Evolutionary conservation across 805 yeast species (phyloP).

Genomic region (Metschnikowia kunwiensis): DNA sequence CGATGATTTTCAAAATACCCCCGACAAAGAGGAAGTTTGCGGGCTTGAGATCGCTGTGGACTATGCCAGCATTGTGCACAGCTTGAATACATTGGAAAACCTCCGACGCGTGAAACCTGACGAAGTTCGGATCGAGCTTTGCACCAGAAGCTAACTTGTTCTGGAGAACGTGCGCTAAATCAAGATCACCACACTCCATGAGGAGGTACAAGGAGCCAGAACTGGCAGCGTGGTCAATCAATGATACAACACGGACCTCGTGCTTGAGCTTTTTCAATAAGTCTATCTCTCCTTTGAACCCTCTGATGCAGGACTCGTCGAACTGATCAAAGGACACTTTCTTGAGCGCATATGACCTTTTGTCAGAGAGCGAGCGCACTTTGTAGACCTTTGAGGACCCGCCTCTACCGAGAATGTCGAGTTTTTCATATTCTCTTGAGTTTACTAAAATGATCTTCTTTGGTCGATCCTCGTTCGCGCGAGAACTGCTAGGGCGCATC

Average conservation of each 20-base stretch:
- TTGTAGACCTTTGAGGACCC: constrained; percentile 91
- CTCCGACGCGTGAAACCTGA: constrained; percentile 75
- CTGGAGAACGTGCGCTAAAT: constrained; percentile 75
- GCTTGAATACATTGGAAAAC: constrained; percentile 77
- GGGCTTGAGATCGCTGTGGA: constrained; percentile 74
- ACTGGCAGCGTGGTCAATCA: constrained; percentile 69
- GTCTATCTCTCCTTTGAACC: constrained; percentile 89
- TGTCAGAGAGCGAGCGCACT: constrained; percentile 52
- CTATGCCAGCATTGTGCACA: constrained; percentile 84
- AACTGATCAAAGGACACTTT: constrained; percentile 77
- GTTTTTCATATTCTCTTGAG: constrained; percentile 61
- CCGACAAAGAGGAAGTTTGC: constrained; percentile 72
- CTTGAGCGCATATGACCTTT: constrained; percentile 72
- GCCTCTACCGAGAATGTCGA: constrained; percentile 83
- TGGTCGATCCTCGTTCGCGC: constrained; percentile 19
- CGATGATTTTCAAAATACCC: constrained; percentile 84
- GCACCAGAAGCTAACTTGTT: constrained; percentile 45
- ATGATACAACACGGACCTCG: constrained; percentile 67
- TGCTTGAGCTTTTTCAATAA: constrained; percentile 59
- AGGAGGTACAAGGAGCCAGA: constrained; percentile 65
- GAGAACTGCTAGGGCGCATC: neutral
- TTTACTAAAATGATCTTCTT: constrained; percentile 43
- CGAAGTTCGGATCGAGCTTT: constrained; percentile 65
- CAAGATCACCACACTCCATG: constrained; percentile 95
- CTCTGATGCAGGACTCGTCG: constrained; percentile 68